phyloP scores from a whole-genome alignment of 352 stramenopile genomes.

The Globisporangium solare region DNA sequence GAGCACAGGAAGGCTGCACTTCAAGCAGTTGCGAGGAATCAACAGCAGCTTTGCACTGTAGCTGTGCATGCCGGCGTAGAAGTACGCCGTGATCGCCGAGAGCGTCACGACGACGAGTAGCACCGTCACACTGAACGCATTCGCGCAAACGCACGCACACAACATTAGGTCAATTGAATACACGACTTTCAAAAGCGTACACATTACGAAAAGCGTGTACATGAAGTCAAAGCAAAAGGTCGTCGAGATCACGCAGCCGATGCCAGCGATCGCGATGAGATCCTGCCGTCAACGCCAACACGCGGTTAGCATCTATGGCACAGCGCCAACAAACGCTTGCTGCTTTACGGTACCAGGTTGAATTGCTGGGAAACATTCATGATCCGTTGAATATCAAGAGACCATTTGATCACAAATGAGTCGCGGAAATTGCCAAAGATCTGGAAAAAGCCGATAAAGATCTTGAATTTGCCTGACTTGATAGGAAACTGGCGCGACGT shows the following conservation, averaged over 20 bases:
- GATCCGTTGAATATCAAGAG: conserved; percentile 39
- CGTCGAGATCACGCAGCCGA: conserved; percentile 71
- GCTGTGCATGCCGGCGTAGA: conserved; percentile 59
- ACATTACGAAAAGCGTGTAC: conserved; percentile 25
- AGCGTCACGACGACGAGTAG: conserved; percentile 38
- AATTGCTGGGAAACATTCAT: conserved; percentile 71
- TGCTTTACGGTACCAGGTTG: conserved; percentile 42
- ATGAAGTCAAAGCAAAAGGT: conserved; percentile 78
- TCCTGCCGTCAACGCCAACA: conserved; percentile 33
- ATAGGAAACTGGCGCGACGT: conserved; percentile 39
- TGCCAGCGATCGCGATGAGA: conserved; percentile 59
- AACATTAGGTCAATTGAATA: too few species aligned
- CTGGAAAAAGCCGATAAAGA: conserved; percentile 79
- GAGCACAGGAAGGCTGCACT: conserved; percentile 56
- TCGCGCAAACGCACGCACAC: not conserved
- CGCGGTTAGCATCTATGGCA: too few species aligned
- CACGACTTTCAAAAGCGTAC: not conserved
- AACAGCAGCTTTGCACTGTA: conserved; percentile 59
- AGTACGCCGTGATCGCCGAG: conserved; percentile 49
- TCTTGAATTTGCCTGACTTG: conserved; percentile 72
- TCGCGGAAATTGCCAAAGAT: conserved; percentile 78
- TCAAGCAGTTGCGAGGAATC: conserved; percentile 68
- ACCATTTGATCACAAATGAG: conserved; percentile 68
- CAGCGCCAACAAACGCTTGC: not conserved
- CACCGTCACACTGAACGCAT: conserved; percentile 38